These are phyloP conservation scores for Russula sp. DNA, from an alignment of 768 basidiomycete species.

Conservation along the genomic window DNA sequence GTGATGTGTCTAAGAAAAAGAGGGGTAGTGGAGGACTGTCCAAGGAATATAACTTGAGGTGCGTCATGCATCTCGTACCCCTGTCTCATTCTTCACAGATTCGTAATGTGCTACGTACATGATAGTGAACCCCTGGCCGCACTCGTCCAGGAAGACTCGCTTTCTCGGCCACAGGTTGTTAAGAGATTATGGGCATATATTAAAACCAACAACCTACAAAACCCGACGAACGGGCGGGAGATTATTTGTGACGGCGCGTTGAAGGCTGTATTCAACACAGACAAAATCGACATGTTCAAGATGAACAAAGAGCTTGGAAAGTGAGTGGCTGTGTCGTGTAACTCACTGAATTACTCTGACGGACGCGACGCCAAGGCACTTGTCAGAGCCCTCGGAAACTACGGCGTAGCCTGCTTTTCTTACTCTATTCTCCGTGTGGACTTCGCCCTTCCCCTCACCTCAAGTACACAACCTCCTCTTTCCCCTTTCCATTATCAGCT, in stretches of 20 bases:
- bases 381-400: constrained; percentile 18
- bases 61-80: constrained; percentile 18
- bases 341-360: background rate
- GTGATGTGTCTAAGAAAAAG: constrained; percentile 38
- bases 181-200: constrained; percentile 90
- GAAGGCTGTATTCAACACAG: constrained; percentile 67
- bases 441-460: background rate
- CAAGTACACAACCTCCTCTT: background rate
- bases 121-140: constrained; percentile 64
- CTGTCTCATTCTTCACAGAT: constrained; percentile 7
- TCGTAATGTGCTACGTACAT: background rate
- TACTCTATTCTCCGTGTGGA: background rate
- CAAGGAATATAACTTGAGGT: constrained; percentile 74
- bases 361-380: constrained; percentile 5
- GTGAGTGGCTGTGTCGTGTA: constrained; percentile 33
- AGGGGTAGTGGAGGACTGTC: constrained; percentile 55
- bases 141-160: constrained; percentile 54
- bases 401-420: constrained; percentile 12
- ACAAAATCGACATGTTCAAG: constrained; percentile 86
- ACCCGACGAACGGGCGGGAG: constrained; percentile 74
- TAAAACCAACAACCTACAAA: constrained; percentile 73
- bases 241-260: constrained; percentile 76
- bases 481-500: background rate
- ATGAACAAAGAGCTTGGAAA: constrained; percentile 89
- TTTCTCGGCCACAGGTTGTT: constrained; percentile 86